Evolutionary conservation across 148 eudicot genomes (phyloP).

Genomic region (Rhododendron henanense): DNA sequence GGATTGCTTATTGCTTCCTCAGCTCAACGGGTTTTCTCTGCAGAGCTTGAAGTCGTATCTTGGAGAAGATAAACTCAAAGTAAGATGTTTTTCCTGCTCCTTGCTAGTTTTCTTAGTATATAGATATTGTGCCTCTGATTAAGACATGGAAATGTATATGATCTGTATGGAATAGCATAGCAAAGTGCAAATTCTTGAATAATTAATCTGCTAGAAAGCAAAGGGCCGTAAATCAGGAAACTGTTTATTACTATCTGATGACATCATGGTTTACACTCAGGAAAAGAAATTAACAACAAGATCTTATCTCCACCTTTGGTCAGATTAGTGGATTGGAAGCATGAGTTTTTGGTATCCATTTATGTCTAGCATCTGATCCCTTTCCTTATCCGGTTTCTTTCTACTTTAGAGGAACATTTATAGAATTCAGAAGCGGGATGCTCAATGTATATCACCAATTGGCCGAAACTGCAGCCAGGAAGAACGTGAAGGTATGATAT

Average conservation of each 20-base stretch:
- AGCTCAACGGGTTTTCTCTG: slow-evolving; percentile 6
- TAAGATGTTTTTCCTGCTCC: slow-evolving; percentile 18
- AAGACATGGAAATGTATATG: background rate
- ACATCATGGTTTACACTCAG: background rate
- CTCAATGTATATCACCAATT: slow-evolving; percentile 90
- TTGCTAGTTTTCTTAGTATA: background rate
- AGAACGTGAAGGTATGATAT: slow-evolving; percentile 78
- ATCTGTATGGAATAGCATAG: background rate
- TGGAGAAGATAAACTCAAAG: slow-evolving; percentile 93
- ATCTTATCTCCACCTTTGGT: background rate
- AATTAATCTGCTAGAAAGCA: background rate
- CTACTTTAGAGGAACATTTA: slow-evolving; percentile 77
- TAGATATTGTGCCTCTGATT: background rate
- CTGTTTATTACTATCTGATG: background rate
- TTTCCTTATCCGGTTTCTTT: background rate
- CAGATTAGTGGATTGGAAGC: slow-evolving; percentile 34
- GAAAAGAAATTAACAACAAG: background rate
- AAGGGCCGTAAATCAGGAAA: background rate
- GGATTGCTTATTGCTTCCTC: background rate
- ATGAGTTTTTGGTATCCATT: background rate
- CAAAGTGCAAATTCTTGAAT: background rate
- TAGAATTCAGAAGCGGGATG: slow-evolving; percentile 96
- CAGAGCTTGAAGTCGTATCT: slow-evolving; percentile 83
- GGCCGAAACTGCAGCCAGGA: slow-evolving; percentile 98
- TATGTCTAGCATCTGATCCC: background rate